A percentile compares a stretch with the other conserved stretches of the same genome.
Evolutionary conservation across 306 rosid genomes (phyloP).

Genomic region (Biancaea sappan): DNA sequence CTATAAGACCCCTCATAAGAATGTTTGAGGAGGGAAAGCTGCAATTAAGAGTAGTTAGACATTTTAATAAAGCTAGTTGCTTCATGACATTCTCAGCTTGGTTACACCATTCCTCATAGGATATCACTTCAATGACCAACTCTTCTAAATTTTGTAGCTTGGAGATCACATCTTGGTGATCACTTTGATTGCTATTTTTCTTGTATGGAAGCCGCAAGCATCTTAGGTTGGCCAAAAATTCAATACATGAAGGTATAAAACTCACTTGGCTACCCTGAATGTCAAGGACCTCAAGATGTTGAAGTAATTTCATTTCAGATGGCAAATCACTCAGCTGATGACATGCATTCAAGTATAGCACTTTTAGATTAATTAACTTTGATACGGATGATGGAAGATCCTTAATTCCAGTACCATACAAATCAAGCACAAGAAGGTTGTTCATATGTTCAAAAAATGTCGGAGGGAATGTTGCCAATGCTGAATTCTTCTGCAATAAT

Average conservation of each 20-base stretch:
- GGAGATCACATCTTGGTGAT: neutral
- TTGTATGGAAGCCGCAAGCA: constrained; percentile 31
- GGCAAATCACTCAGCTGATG: constrained; percentile 15
- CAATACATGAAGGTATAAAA: constrained; percentile 10
- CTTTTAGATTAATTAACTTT: constrained; percentile 18
- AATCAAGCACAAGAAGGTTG: constrained; percentile 25
- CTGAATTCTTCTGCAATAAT: constrained; percentile 18
- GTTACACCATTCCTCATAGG: too few relatives aligned
- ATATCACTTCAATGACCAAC: too few relatives aligned
- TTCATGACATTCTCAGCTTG: too few relatives aligned
- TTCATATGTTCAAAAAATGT: constrained; percentile 26
- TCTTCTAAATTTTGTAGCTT: constrained; percentile 23
- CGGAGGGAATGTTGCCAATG: neutral
- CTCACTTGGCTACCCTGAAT: constrained; percentile 17
- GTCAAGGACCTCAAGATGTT: constrained; percentile 41
- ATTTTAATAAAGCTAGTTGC: too few relatives aligned
- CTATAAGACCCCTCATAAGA: too few relatives aligned
- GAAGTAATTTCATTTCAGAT: constrained; percentile 3
- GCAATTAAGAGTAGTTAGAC: too few relatives aligned
- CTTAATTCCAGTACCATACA: constrained; percentile 22
- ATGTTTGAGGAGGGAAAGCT: too few relatives aligned
- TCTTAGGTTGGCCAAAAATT: constrained; percentile 15
- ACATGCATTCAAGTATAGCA: constrained; percentile 28
- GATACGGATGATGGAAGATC: constrained; percentile 34
- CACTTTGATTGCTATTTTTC: neutral